Conservation (phyloP, 257 asterid genomes). For the Cruciata laevipes region DNA sequence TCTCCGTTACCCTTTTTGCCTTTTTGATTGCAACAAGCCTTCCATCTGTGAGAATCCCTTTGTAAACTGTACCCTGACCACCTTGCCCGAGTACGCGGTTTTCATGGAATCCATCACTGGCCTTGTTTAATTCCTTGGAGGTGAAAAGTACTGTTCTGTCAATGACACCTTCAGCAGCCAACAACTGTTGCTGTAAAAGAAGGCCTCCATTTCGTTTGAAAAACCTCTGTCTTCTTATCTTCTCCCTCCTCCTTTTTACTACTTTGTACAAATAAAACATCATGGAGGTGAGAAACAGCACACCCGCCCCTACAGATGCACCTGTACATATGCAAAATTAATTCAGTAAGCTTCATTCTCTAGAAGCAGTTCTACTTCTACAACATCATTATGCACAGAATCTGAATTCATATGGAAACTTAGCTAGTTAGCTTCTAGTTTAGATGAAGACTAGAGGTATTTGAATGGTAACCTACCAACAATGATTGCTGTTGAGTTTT, state of each 20-base stretch:
- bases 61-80: conserved; percentile 4
- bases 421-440: not conserved
- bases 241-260: conserved; percentile 11
- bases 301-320: conserved; percentile 1
- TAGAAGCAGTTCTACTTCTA: not conserved
- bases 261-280: conserved; percentile 8
- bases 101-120: conserved; percentile 15
- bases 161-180: conserved; percentile 16
- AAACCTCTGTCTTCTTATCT: not conserved
- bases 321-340: conserved; percentile 2
- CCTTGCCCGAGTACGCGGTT: conserved; percentile 9
- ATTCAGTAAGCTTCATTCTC: not conserved
- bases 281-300: not conserved
- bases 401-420: not conserved
- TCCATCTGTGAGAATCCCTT: conserved; percentile 11
- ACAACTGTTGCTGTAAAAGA: conserved; percentile 19
- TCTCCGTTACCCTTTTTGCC: conserved; percentile 2
- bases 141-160: conserved; percentile 20
- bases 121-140: conserved; percentile 21
- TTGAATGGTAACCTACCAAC: not conserved
- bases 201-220: conserved; percentile 12
- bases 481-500: conserved; percentile 1
- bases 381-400: not conserved
- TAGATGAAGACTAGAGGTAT: not conserved
- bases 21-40: conserved; percentile 12